Conservation (phyloP, 2,329 filamentous ascomycete genomes). For the Claviceps sp. region DNA sequence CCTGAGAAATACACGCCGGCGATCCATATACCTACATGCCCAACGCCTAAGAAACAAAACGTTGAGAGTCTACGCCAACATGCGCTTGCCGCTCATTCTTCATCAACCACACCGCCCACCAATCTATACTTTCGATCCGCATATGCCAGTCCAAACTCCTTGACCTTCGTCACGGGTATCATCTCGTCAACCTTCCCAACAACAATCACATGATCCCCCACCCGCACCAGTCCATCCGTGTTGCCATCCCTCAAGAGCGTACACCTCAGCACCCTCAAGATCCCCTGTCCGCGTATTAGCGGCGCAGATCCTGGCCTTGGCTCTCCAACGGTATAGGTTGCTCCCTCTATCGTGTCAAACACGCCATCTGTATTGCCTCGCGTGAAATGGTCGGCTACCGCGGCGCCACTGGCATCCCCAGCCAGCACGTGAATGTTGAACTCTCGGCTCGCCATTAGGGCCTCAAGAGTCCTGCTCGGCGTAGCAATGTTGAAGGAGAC, state of each 20-base stretch:
- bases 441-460: slow-evolving; percentile 26
- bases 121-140: slow-evolving; percentile 35
- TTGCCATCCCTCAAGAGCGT: slow-evolving; percentile 26
- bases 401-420: slow-evolving; percentile 32
- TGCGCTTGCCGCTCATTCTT: background rate
- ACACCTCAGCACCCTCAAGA: slow-evolving; percentile 36
- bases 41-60: too few relatives aligned
- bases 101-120: slow-evolving; percentile 22
- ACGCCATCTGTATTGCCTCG: slow-evolving; percentile 30
- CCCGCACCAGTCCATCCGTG: slow-evolving; percentile 27
- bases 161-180: slow-evolving; percentile 17
- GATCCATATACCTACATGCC: too few relatives aligned
- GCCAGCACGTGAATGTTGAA: slow-evolving; percentile 45
- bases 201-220: slow-evolving; percentile 39
- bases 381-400: slow-evolving; percentile 38
- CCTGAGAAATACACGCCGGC: too few relatives aligned
- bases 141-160: slow-evolving; percentile 34
- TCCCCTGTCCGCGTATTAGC: slow-evolving; percentile 34
- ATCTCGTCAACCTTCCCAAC: slow-evolving; percentile 37
- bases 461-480: slow-evolving; percentile 41
- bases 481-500: slow-evolving; percentile 44
- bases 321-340: slow-evolving; percentile 8
- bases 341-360: slow-evolving; percentile 16
- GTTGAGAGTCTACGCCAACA: too few relatives aligned
- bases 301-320: slow-evolving; percentile 18